A percentile compares a stretch with the other conserved stretches of the same genome.
phyloP scores from a whole-genome alignment of 805 yeast species.

The Yarrowia deformans region DNA sequence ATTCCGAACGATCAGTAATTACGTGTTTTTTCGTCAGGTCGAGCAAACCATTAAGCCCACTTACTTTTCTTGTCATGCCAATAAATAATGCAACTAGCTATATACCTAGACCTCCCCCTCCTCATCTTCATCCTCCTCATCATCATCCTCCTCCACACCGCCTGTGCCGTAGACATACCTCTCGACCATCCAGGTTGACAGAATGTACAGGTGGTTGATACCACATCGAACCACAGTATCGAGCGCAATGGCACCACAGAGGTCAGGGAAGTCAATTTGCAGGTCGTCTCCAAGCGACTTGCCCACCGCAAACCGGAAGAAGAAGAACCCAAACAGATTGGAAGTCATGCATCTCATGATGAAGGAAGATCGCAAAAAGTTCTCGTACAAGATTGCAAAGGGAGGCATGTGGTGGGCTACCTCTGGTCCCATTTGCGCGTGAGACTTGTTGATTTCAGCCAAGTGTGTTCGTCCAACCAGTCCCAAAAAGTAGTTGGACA shows the following conservation, averaged over 20 bases:
- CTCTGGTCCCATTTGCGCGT: constrained; percentile 18
- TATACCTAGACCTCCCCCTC: background rate
- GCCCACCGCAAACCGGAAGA: constrained; percentile 32
- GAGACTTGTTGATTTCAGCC: constrained; percentile 22
- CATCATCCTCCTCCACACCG: background rate
- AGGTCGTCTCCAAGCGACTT: constrained; percentile 15
- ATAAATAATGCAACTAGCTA: constrained; percentile 22
- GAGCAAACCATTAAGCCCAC: too few relatives aligned
- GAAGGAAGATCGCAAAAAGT: constrained; percentile 23
- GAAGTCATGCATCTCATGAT: constrained; percentile 31
- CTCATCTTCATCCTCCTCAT: background rate
- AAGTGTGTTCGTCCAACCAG: constrained; percentile 30
- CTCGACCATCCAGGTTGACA: constrained; percentile 29
- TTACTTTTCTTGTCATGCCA: background rate
- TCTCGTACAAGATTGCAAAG: constrained; percentile 15
- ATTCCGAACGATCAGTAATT: too few relatives aligned
- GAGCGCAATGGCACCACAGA: constrained; percentile 24
- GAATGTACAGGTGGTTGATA: constrained; percentile 25
- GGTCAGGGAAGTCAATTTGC: constrained; percentile 22
- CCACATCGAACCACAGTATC: constrained; percentile 28
- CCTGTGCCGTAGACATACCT: constrained; percentile 2
- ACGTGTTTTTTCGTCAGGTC: too few relatives aligned
- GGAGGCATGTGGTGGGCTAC: constrained; percentile 20
- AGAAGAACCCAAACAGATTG: constrained; percentile 24
- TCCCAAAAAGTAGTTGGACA: constrained; percentile 25